A percentile compares a stretch with the other conserved stretches of the same genome.
phyloP scores from a whole-genome alignment of 2,329 filamentous ascomycete species.

The Karstenula rhodostoma region DNA sequence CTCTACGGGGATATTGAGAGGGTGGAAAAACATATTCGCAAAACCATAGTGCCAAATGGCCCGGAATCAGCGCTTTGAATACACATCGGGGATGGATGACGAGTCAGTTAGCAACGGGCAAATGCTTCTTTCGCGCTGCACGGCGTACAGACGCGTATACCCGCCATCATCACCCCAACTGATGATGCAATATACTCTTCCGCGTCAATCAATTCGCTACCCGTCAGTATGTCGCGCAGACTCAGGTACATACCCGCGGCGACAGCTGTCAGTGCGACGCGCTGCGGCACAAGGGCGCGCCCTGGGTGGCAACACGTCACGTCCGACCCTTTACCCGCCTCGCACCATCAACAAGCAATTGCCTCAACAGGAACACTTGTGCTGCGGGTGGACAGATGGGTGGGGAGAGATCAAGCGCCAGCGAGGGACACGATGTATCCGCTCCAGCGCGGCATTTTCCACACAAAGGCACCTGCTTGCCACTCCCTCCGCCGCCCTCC shows the following conservation, averaged over 20 bases:
- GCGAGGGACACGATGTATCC: too few relatives aligned
- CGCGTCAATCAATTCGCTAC: background rate
- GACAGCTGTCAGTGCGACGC: conserved; percentile 10
- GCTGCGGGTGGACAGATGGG: too few relatives aligned
- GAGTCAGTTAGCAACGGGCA: too few relatives aligned
- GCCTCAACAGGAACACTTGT: too few relatives aligned
- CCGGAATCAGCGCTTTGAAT: too few relatives aligned
- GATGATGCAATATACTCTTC: background rate
- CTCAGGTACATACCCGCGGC: conserved; percentile 1
- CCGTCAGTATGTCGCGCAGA: background rate
- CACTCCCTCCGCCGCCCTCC: too few relatives aligned
- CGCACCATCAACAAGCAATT: too few relatives aligned
- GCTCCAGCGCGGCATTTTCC: too few relatives aligned
- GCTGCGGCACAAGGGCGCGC: background rate
- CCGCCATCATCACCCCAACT: background rate
- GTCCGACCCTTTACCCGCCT: background rate
- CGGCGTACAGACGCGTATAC: background rate
- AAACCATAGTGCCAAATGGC: background rate
- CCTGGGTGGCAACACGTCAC: background rate
- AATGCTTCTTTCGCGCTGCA: background rate
- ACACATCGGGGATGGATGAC: background rate
- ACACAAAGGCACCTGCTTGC: background rate
- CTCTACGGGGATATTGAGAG: conserved; percentile 8
- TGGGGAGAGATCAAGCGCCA: too few relatives aligned
- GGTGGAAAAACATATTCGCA: conserved; percentile 14